A percentile compares a stretch with the other conserved stretches of the same genome.
phyloP scores from a whole-genome alignment of 192 early-diverging fungal genomes.

The Coemansia sp. region DNA sequence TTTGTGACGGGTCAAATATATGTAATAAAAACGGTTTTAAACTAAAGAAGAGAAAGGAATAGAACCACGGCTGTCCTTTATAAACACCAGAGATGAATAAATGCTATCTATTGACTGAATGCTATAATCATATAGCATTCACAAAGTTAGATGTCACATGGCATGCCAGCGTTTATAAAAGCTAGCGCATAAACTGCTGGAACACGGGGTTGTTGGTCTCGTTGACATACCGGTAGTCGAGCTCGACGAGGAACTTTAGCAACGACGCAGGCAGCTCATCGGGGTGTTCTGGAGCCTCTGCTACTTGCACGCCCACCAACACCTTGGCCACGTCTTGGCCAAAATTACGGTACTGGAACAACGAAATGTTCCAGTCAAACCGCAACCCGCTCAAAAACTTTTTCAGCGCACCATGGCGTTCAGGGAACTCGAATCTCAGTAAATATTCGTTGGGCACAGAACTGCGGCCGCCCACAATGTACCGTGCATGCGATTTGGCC shows the following conservation, averaged over 20 bases:
- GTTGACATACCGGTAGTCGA: slow-evolving; percentile 86
- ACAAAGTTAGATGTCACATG: too few species aligned
- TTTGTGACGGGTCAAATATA: too few species aligned
- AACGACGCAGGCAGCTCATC: slow-evolving; percentile 55
- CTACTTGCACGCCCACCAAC: slow-evolving; percentile 91
- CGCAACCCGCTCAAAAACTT: slow-evolving; percentile 77
- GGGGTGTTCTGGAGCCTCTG: slow-evolving; percentile 52
- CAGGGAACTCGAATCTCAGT: slow-evolving; percentile 95
- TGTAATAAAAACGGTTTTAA: too few species aligned
- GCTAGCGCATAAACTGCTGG: slow-evolving; percentile 72
- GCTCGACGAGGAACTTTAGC: slow-evolving; percentile 72
- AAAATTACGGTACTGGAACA: slow-evolving; percentile 98
- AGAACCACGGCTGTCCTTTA: too few species aligned
- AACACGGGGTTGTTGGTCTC: slow-evolving; percentile 92
- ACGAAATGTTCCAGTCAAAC: slow-evolving; percentile 74
- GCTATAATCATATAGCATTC: too few species aligned
- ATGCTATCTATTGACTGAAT: too few species aligned
- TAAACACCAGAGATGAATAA: too few species aligned
- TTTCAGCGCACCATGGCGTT: slow-evolving; percentile 87
- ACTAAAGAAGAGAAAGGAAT: too few species aligned
- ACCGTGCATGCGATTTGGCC: slow-evolving; percentile 95
- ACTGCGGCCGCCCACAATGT: slow-evolving; percentile 86
- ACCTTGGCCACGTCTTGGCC: slow-evolving; percentile 95
- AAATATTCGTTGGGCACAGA: slow-evolving; percentile 80
- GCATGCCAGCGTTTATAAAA: background rate